Conservation (phyloP, 306 rosid species). For the Inga laurina region DNA sequence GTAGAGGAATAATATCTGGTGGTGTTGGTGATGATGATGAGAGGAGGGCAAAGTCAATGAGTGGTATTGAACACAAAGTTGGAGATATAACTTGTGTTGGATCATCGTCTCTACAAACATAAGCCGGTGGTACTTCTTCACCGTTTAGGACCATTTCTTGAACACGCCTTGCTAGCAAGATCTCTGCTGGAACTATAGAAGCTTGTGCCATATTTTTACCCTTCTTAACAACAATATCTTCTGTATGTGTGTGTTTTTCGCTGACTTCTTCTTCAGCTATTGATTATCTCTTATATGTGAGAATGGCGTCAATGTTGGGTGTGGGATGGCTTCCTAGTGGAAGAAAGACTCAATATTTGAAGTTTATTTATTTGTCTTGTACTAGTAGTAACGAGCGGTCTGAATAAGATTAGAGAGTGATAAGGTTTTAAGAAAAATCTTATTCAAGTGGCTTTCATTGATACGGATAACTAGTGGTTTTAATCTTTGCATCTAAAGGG, state of each 20-base stretch:
- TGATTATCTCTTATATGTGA: background rate
- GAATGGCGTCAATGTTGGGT: too few relatives aligned
- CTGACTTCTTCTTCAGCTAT: background rate
- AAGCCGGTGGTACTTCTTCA: constrained; percentile 41
- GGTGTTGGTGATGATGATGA: constrained; percentile 23
- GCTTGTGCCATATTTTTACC: background rate
- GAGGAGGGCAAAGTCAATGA: constrained; percentile 33
- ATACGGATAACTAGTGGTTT: too few relatives aligned
- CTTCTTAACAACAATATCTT: background rate
- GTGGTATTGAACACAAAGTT: constrained; percentile 18
- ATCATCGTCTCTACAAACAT: constrained; percentile 23
- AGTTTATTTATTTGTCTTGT: too few relatives aligned
- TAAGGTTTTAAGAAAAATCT: too few relatives aligned
- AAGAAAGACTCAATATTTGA: too few relatives aligned
- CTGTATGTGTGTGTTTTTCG: background rate
- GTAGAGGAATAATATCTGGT: background rate
- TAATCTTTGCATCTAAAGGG: too few relatives aligned
- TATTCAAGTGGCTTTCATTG: too few relatives aligned
- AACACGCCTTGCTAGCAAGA: constrained; percentile 39
- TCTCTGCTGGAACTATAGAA: background rate
- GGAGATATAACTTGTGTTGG: constrained; percentile 10
- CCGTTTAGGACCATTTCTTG: constrained; percentile 44
- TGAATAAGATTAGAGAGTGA: too few relatives aligned
- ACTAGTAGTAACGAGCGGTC: too few relatives aligned
- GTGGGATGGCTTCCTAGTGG: too few relatives aligned